Base-by-base conservation (phyloP, 2,329 filamentous ascomycete genomes). In the Penicillium sp. region DNA sequence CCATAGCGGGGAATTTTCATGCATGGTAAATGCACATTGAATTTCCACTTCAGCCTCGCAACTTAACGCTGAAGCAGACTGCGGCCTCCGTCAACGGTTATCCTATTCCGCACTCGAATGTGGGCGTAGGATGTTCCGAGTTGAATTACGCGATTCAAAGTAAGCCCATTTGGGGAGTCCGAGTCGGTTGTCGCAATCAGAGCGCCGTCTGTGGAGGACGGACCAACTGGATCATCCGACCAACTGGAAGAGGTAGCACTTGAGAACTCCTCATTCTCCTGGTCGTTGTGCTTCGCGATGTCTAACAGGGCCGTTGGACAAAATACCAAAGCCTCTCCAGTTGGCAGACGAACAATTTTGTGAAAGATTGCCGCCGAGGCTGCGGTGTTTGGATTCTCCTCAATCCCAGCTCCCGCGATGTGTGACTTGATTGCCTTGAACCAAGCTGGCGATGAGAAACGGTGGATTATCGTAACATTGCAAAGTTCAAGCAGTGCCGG, bases 401-500 rank as follows among this genome's bases (percentile, higher is more conserved):
- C 36, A n/a, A 27, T 11, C 5, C 11, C 47, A 27, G 34, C 48
- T 10, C 53, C 53, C 5, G 53, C 53, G 6, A 56, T 46, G 13
- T 56, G 53, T 3, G 31, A 16, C 10, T 34, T 40, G 19, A 56
- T 52, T 2, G 34, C 33, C 13, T 21, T 31, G 27, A 46, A 52
- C 54, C 54, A 56, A n/a, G 54, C 54, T 4, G 54, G 54, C 2
- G 54, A 56, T 0, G 54, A 56, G 10, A 56, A 56, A 0, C 54
- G 40, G 25, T 56, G 54, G 5, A 56, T 52, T 4, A 56, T 53
- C 0, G 54, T 52, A 2, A 53, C 41, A 0, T 52, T 52, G 29
- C 54, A 56, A 2, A 56, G 54, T 11, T 52, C 49, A 5, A 56
- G 41, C 0, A 56, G 49, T 7, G 48, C 16, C 2, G 48, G 48